These are phyloP conservation scores for Harringtonia lauricola DNA, from an alignment of 2,329 filamentous ascomycete species.

Conservation along the genomic window DNA sequence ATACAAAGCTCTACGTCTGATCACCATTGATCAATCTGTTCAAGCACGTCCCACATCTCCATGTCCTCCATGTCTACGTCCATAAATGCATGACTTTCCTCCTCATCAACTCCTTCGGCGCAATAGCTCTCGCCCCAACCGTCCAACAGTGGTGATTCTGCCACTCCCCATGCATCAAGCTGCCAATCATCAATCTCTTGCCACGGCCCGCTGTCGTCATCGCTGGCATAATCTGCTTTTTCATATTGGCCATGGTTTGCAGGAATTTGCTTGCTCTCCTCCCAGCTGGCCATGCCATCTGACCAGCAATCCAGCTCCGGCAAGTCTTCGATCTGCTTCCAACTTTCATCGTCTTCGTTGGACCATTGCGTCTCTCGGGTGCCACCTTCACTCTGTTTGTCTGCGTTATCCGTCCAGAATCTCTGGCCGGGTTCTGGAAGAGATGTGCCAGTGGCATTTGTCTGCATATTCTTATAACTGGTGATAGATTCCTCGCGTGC, in stretches of 20 bases:
- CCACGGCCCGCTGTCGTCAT: background rate
- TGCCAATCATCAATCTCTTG: slow-evolving; percentile 3
- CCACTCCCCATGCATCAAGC: slow-evolving; percentile 4
- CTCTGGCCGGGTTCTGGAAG: no score
- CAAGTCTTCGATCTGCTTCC: slow-evolving; percentile 8
- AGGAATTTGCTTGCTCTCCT: background rate
- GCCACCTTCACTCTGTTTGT: background rate
- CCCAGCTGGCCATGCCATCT: background rate
- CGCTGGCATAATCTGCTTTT: background rate
- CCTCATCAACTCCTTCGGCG: background rate
- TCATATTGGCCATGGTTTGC: background rate
- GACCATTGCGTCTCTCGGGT: background rate
- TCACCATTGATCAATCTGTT: background rate
- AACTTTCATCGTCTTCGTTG: background rate
- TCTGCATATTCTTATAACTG: no score
- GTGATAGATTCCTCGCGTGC: no score
- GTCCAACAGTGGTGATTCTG: no score
- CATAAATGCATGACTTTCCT: background rate
- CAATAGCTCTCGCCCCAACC: background rate
- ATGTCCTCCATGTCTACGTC: slow-evolving; percentile 1
- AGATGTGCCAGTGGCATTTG: no score
- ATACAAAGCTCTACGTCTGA: background rate
- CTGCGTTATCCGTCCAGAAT: background rate
- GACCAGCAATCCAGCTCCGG: background rate
- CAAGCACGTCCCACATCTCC: background rate